Evolutionary conservation across 2,329 filamentous ascomycete species (phyloP), one percentile per base, ranked within the genome.

Genomic region (Fusarium brevicatenulatum): DNA sequence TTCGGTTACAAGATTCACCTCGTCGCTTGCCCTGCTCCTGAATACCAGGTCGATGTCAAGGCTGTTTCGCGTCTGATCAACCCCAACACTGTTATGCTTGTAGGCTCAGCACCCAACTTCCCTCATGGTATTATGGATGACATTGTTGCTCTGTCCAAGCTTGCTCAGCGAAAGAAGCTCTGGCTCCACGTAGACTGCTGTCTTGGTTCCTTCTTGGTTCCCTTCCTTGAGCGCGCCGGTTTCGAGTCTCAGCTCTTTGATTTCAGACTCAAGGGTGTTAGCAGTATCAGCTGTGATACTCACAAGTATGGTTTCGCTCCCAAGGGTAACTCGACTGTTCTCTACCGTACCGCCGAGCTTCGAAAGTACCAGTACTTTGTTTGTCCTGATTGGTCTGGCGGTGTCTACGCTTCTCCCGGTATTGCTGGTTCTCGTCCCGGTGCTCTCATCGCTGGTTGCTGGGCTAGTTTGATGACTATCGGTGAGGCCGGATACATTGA

Each of bases 301-400:
- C 96, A 99, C 88, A 99, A 99, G 83, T 99, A 99, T 81, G 96
- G 96, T 42, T 99, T 99, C 80, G 96, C 96, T 2, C 96, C 96
- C 59, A 99, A 99, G 85, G 96, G 96, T 75, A 99, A 97, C 87
- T 96, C 93, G 58, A 96, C 95, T 3, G 88, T 97, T 19, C 88
- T 99, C 46, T 99, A 99, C 87, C 94, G 96, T 77, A 93, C 91
- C 50, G 88, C 91, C 39, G 85, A 89, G 52, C 89, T 97, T 74
- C 91, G 96, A 76, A 90, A 91, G 64, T 95, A 97, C 83, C 96
- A 99, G 83, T 99, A 99, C 87, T 99, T 97, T 83, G 92, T 99
- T 80, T 94, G 92, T 37, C 92, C 96, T 11, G 93, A 97, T 83
- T 99, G 96, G 96, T 91, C 93, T 15, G 96, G 96, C 67, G 96